These are phyloP conservation scores for Nelumbo lutea DNA, from an alignment of 164 flowering plant species.

Conservation along the genomic window DNA sequence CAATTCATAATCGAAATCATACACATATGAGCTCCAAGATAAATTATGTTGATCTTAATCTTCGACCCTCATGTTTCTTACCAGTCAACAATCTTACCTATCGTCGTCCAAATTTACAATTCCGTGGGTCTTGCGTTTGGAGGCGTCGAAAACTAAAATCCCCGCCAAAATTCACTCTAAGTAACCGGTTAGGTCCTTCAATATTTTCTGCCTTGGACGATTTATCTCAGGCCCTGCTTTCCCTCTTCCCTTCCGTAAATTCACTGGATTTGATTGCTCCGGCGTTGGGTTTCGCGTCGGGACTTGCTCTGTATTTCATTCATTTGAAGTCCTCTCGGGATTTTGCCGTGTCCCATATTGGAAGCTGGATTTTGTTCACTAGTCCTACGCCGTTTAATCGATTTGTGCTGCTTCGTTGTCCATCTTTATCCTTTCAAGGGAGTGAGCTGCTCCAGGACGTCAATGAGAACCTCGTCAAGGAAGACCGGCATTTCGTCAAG, in stretches of 20 bases:
- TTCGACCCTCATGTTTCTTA: not conserved
- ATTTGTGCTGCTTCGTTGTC: constrained; percentile 78
- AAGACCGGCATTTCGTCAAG: constrained; percentile 67
- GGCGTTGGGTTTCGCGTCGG: constrained; percentile 52
- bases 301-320: constrained; percentile 33
- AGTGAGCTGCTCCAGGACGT: constrained; percentile 42
- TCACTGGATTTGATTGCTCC: constrained; percentile 47
- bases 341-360: constrained; percentile 24
- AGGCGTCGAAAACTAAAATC: constrained; percentile 31
- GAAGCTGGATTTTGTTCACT: constrained; percentile 71
- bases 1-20: not conserved
- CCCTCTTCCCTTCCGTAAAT: constrained; percentile 32
- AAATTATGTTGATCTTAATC: not conserved
- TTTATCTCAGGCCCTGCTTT: constrained; percentile 26
- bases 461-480: constrained; percentile 56
- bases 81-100: not conserved
- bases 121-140: constrained; percentile 20
- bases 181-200: not conserved
- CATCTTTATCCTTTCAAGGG: constrained; percentile 55
- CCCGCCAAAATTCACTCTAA: not conserved
- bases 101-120: not conserved
- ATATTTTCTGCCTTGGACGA: constrained; percentile 6
- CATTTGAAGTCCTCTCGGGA: not conserved
- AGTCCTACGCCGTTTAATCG: constrained; percentile 91
- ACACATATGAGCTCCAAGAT: constrained; percentile 8